Base-by-base conservation (phyloP, 345 rosid genomes). In the Raphanus sativus region DNA sequence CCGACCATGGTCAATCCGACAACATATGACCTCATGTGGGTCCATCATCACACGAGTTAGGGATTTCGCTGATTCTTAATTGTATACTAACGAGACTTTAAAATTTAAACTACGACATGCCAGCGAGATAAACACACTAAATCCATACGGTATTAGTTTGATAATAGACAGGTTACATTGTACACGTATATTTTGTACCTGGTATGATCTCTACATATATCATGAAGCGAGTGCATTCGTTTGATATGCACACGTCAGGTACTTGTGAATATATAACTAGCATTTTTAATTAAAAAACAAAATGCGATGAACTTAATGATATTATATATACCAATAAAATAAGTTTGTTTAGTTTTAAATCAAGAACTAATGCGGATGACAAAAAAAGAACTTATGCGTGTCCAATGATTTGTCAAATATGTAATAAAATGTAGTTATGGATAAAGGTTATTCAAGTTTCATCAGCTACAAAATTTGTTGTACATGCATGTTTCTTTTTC, bases 1-100 rank as follows among this genome's bases (percentile, higher is more conserved):
- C 42, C 8, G 45, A 72, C 68, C 16, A 78, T 6, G 5, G 81
- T 78, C 81, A 72, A 78, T 62, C 73, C 81, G 81, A 78, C 81
- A 78, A 66, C 42, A 60, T 65, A 72, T 78, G 52, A 11, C 56
- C 77, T 66, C 73, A 26, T 10, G 69, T 78, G 48, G 81, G 77
- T 26, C 73, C 81, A 72, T 72, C 73, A 71, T 4, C 21, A 21
- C 68, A 78, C 77, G 77, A 58, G 81, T 78, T 65, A 12, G 4
- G 68, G 42, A 33, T 71, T 66, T 58, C 9, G 8, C 54, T 65
- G 68, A 59, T 58, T 65, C 6, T 50, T 48, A 13, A 48, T 45
- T 12, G 4, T 69, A 16, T 34, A 42, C 67, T 13, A 21, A 30
- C 9, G 11, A 21, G 67, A 30, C 79, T 67, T 67, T 34, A 32